These are phyloP conservation scores for Nakazawaea anatomiae DNA, from an alignment of 805 yeast genomes.

Conservation along the genomic window DNA sequence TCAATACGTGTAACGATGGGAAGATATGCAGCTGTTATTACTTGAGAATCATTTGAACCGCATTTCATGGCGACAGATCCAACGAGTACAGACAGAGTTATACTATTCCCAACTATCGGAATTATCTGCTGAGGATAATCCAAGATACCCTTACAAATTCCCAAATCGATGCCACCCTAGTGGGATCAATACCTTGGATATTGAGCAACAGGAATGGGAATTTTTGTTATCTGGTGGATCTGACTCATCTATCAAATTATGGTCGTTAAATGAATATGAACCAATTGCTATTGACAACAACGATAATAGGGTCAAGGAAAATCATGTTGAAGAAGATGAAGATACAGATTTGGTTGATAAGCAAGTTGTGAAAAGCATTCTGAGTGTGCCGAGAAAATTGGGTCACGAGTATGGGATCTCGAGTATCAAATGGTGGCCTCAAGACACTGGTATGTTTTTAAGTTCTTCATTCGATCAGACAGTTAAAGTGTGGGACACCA, in stretches of 20 bases:
- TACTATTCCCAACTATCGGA: slow-evolving; percentile 25
- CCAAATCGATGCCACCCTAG: slow-evolving; percentile 38
- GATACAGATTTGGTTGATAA: slow-evolving; percentile 21
- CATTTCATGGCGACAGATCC: slow-evolving; percentile 27
- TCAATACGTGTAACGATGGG: too few relatives aligned
- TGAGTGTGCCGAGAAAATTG: slow-evolving; percentile 22
- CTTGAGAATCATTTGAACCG: slow-evolving; percentile 27
- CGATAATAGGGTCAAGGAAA: too few relatives aligned
- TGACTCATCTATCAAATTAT: slow-evolving; percentile 60
- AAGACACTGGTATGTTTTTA: slow-evolving; percentile 80
- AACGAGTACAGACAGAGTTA: slow-evolving; percentile 30
- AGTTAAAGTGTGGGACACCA: slow-evolving; percentile 79
- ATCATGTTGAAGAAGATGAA: not conserved
- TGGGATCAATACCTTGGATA: slow-evolving; percentile 55
- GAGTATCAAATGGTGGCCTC: slow-evolving; percentile 80
- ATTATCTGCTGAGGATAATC: slow-evolving; percentile 7
- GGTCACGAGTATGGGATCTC: slow-evolving; percentile 74
- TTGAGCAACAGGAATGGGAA: slow-evolving; percentile 41
- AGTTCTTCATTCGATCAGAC: slow-evolving; percentile 76
- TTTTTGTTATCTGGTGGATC: slow-evolving; percentile 67
- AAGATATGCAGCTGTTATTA: slow-evolving; percentile 32
- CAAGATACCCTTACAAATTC: slow-evolving; percentile 20
- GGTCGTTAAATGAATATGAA: slow-evolving; percentile 44
- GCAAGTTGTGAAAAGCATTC: slow-evolving; percentile 16
- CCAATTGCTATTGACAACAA: slow-evolving; percentile 10